Base-by-base conservation (phyloP, 257 asterid genomes). In the Plantago major region DNA sequence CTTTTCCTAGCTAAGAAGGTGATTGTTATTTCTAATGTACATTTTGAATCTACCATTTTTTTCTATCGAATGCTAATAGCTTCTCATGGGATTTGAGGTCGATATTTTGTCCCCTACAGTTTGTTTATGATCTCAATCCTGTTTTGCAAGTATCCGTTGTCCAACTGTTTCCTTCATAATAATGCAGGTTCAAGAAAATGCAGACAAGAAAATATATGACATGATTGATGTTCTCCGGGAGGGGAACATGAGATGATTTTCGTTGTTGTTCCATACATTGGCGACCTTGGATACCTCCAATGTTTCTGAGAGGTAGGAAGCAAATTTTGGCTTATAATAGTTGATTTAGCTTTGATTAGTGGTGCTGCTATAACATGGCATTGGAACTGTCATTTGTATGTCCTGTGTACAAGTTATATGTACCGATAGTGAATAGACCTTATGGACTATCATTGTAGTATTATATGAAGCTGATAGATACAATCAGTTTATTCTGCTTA, bases 1-100 rank as follows among this genome's bases (percentile, higher is more conserved):
- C 96, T 92, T 67, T 92, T 92, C 72, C 95, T 92, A 11, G 84
- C 96, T 19, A 84, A 89, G 76, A 84, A 84, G 95, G 99, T 93
- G 77, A 19, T 60, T 3, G 9, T 28, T 16, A 37, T 55, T 57
- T 37, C 22, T 45, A 28, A 55, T 55, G 30, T 16, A 55, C 6
- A 46, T 43, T 30, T 55, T 9, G 16, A 13, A 37, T 55, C 30
- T 19, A 13, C 2, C 42, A 44, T 38, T 50, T 14, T 47, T 16
- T 42, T 5, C 15, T 28, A 15, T 17, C 28, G 54, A 52, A 22
- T 44, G 40, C 55, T 4, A 33, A 5, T 33, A 33, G 40, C 8
- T 33, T 63, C 37, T 13, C 17, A 3, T 5, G 7, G 19, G 37
- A 46, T 46, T 52, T 52, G 49, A 51, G 6, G 43, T n/a, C 50